phyloP scores from a whole-genome alignment of 2,329 filamentous ascomycete genomes.

The Apiospora aurea region DNA sequence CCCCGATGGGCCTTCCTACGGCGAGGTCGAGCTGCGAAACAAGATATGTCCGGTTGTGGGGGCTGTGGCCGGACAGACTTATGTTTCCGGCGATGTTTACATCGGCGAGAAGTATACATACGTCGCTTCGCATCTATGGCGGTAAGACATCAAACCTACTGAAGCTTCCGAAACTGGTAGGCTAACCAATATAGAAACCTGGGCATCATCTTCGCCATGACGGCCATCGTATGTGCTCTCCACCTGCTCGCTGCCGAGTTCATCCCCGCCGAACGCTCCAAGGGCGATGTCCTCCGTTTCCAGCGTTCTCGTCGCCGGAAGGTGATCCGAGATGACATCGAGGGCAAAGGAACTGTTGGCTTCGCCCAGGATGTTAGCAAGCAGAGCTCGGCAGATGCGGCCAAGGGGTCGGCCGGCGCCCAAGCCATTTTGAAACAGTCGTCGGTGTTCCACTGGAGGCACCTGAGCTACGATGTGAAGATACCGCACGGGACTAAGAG shows the following conservation, averaged over 20 bases:
- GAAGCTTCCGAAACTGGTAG: not conserved
- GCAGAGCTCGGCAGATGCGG: not conserved
- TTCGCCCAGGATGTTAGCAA: not conserved
- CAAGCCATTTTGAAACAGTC: not conserved
- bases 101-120: not conserved
- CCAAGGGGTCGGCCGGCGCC: not conserved
- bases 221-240: not conserved
- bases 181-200: not conserved
- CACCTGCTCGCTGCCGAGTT: not conserved
- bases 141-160: not conserved
- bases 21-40: not conserved
- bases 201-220: not conserved
- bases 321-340: not conserved
- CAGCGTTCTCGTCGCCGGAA: not conserved
- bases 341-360: too few species aligned
- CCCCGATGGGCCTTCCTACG: not conserved
- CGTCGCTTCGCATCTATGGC: not conserved
- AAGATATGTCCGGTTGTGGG: not conserved
- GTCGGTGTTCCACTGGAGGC: conserved; percentile 24
- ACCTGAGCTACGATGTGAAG: conserved; percentile 24
- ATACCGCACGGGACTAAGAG: conserved; percentile 61
- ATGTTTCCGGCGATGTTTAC: not conserved
- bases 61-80: not conserved
- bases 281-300: not conserved
- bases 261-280: not conserved